phyloP scores from a whole-genome alignment of 2,329 filamentous ascomycete genomes.

The Alternaria sp. region DNA sequence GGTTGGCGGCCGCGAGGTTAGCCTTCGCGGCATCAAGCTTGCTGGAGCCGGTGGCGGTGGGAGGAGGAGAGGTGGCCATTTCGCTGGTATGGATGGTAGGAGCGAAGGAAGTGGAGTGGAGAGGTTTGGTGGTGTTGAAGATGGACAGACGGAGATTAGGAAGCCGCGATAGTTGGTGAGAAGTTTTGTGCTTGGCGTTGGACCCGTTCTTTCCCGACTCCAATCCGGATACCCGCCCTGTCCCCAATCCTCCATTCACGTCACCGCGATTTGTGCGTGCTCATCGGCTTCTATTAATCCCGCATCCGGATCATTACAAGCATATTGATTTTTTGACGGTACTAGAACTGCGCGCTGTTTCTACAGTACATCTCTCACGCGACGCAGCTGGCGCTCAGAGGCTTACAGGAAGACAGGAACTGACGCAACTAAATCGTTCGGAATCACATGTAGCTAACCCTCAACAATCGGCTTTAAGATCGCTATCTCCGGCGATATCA shows the following conservation, averaged over 20 bases:
- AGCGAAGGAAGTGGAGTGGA: slow-evolving; percentile 43
- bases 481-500: background rate
- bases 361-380: background rate
- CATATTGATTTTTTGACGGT: background rate
- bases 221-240: slow-evolving; percentile 24
- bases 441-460: slow-evolving; percentile 3
- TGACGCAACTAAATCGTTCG: background rate
- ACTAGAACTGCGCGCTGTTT: background rate
- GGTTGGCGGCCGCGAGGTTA: slow-evolving; percentile 56
- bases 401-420: background rate
- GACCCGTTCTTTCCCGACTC: slow-evolving; percentile 26
- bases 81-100: slow-evolving; percentile 26
- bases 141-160: slow-evolving; percentile 34
- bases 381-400: background rate
- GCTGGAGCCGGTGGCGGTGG: slow-evolving; percentile 59
- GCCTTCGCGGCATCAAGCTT: slow-evolving; percentile 64
- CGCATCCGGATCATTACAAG: slow-evolving; percentile 11
- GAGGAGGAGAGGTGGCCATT: slow-evolving; percentile 52
- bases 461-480: slow-evolving; percentile 1
- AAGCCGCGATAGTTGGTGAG: slow-evolving; percentile 24
- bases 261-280: slow-evolving; percentile 21
- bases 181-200: slow-evolving; percentile 31
- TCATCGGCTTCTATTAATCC: slow-evolving; percentile 20
- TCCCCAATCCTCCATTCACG: slow-evolving; percentile 26
- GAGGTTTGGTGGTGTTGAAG: slow-evolving; percentile 28